These are phyloP conservation scores for Ilex asprella DNA, from an alignment of 257 asterid species.

Conservation along the genomic window DNA sequence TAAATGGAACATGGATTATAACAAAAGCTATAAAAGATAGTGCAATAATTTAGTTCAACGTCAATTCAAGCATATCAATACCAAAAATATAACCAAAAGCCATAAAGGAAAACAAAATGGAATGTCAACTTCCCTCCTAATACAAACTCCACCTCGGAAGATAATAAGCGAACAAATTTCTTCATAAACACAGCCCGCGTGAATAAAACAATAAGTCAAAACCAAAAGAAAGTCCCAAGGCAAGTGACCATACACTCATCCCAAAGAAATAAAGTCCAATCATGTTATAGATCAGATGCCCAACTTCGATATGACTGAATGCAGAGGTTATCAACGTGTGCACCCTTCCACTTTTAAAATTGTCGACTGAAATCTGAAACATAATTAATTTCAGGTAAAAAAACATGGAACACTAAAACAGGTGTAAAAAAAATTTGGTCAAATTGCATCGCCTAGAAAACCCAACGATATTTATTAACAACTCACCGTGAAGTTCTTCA, in stretches of 20 bases:
- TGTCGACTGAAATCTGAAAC: constrained; percentile 72
- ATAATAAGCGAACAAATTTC: background rate
- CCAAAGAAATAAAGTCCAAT: constrained; percentile 85
- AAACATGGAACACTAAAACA: background rate
- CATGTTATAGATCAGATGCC: constrained; percentile 70
- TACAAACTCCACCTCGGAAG: background rate
- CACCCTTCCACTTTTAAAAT: constrained; percentile 65
- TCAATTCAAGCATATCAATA: too few species aligned
- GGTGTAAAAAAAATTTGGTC: background rate
- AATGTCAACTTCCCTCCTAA: background rate
- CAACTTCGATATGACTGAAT: constrained; percentile 59
- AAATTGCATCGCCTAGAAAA: background rate
- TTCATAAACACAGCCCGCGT: background rate
- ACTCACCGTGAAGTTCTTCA: constrained; percentile 67
- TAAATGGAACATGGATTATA: too few species aligned
- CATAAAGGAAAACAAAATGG: background rate
- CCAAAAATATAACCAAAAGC: background rate
- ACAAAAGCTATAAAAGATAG: too few species aligned
- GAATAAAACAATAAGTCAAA: background rate
- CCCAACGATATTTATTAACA: constrained; percentile 6
- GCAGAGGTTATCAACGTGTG: constrained; percentile 84
- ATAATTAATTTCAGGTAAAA: constrained; percentile 6
- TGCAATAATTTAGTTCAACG: too few species aligned
- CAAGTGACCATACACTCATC: constrained; percentile 52
- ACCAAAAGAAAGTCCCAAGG: constrained; percentile 5